Evolutionary conservation across 345 rosid species (phyloP).

Genomic region (Firmiana major): DNA sequence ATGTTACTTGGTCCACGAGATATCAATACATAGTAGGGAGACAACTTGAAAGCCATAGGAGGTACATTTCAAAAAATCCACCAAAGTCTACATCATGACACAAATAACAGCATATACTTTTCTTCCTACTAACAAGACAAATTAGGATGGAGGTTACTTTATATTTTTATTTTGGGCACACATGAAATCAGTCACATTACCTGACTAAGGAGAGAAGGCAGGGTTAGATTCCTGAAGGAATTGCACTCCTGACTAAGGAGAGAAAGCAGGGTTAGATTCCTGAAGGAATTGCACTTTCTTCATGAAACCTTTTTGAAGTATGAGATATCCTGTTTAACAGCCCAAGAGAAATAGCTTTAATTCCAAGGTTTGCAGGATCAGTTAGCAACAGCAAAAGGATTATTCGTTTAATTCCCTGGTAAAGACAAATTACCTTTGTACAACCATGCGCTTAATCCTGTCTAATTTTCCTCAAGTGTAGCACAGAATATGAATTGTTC

Average conservation of each 20-base stretch:
- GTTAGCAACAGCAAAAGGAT: conserved; percentile 2
- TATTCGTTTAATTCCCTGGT: background rate
- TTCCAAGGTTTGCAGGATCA: background rate
- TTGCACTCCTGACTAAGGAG: background rate
- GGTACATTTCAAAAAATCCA: background rate
- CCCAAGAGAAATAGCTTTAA: background rate
- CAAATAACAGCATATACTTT: background rate
- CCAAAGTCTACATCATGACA: too few species aligned
- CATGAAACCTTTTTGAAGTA: background rate
- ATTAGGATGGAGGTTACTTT: background rate
- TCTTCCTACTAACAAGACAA: too few species aligned
- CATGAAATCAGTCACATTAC: conserved; percentile 4
- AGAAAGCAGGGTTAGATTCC: background rate
- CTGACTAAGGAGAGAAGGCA: conserved; percentile 6
- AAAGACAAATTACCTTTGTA: conserved; percentile 16
- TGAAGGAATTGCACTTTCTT: background rate
- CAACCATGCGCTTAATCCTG: background rate
- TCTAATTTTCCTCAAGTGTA: background rate
- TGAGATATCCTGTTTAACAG: conserved; percentile 15
- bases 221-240: background rate
- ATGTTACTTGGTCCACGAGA: background rate
- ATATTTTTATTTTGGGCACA: background rate
- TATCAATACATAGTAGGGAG: background rate
- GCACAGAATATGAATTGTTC: background rate
- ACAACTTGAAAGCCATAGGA: conserved; percentile 6